These are phyloP conservation scores for Penicillium paxilli DNA, from an alignment of 495 filamentous ascomycete species.

Conservation along the genomic window DNA sequence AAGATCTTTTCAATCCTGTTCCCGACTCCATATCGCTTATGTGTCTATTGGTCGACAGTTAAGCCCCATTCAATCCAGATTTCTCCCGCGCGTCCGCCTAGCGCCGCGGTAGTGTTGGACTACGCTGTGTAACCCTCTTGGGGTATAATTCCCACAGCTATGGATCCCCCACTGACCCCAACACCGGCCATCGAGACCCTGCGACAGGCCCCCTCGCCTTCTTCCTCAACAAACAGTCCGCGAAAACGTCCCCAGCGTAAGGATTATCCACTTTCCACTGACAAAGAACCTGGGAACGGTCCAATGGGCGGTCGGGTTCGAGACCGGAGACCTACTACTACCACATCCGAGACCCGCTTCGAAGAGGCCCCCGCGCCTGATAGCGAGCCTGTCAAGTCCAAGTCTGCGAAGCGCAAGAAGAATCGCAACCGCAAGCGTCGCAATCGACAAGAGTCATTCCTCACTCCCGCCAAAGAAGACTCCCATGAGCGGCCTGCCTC, in stretches of 20 bases:
- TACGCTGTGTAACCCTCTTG: not conserved
- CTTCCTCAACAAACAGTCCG: slow-evolving; percentile 17
- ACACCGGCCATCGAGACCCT: slow-evolving; percentile 7
- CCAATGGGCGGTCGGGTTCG: slow-evolving; percentile 22
- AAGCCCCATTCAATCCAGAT: not conserved
- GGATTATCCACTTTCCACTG: slow-evolving; percentile 22
- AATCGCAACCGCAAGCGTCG: slow-evolving; percentile 44
- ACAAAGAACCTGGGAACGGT: slow-evolving; percentile 20
- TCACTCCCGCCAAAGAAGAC: slow-evolving; percentile 27
- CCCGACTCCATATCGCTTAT: too few species aligned
- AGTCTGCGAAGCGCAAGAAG: slow-evolving; percentile 39
- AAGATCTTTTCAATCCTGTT: not conserved
- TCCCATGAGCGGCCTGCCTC: slow-evolving; percentile 22
- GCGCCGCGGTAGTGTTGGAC: too few species aligned
- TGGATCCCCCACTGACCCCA: slow-evolving; percentile 23
- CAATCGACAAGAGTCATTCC: slow-evolving; percentile 42
- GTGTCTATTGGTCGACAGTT: not conserved
- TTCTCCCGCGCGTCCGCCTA: not conserved
- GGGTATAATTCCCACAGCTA: not conserved
- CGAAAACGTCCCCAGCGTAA: slow-evolving; percentile 11
- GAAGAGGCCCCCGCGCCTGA: slow-evolving; percentile 24
- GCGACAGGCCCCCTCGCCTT: slow-evolving; percentile 5
- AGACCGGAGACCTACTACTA: slow-evolving; percentile 12
- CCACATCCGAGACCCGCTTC: slow-evolving; percentile 23
- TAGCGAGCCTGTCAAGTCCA: slow-evolving; percentile 22